Evolutionary conservation across 1,284 basidiomycete genomes (phyloP), one percentile per base, ranked within the genome.

Genomic region (Austroboletus niveus): DNA sequence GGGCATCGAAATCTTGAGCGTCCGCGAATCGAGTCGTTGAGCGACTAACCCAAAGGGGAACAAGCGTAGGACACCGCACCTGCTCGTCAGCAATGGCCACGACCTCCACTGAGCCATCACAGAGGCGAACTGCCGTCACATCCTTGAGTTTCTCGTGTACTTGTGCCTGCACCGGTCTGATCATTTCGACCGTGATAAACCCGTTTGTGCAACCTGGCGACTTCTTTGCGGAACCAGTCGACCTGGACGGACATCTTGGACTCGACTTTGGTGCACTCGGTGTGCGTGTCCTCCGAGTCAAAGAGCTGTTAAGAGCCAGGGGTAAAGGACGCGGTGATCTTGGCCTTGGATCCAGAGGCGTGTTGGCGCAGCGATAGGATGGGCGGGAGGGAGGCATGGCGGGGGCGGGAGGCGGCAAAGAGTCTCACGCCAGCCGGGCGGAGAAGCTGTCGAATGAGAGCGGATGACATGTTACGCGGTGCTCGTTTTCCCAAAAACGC

Each of bases 41-140:
- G 89, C 20, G 29, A 10, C n/a, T 17, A 17, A 17, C 17, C 17
- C 27, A 24, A 5, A 1, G 4, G 20, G 29, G n/a, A 3, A 8
- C 10, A 12, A 20, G 4, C 30, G 39, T 17, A 17, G 17, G 17
- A 17, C 8, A 10, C 73, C 81, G 72, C 64, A 88, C 86, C 65
- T 79, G 72, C 65, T 89, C 85, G 49, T 90, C 85, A 59, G 89
- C 90, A 30, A 87, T 74, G 2, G 87, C 89, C 12, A 92, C 74
- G 22, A 91, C 58, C 51, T 92, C 67, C 48, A 78, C 77, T 11
- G 83, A 79, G 1, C 89, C 88, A 49, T 92, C 87, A 53, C 83
- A 75, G 42, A 92, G 82, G 12, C 89, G 88, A 31, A 92, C 79
- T 0, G 87, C 89, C 1, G 89, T 85, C 17, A 91, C 64, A 48